Evolutionary conservation across 768 basidiomycete genomes (phyloP), one percentile per base, ranked within the genome.

Genomic region (Lyophyllum shimeji): DNA sequence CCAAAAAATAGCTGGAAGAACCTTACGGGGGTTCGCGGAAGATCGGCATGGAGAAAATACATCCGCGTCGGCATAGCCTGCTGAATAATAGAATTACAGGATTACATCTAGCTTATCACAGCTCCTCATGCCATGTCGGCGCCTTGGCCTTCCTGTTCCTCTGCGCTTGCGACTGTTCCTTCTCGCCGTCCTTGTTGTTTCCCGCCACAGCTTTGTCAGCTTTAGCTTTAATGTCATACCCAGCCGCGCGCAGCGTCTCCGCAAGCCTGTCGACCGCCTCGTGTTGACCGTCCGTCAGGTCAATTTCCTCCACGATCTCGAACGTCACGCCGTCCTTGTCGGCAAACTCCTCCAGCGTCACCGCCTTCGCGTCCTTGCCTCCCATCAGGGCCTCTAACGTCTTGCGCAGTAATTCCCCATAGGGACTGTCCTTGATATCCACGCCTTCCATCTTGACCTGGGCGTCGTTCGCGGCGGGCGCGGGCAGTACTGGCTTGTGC

Each of bases 231-330:
- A 82, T 71, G 58, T 85, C 78, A 60, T 74, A 76, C 2, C 84
- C 82, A 18, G 80, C 82, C 23, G 76, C 80, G 23, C 80, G 79
- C 42, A 89, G 66, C 37, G 77, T 74, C 13, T 82, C 77, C 39
- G 74, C 72, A 44, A 87, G 68, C 39, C 70, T 72, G 53, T 80
- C 75, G 60, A 72, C 65, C 62, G 77, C 72, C 55, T 72, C 71
- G 44, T 71, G 60, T 57, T 74, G 69, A 33, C 61, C 65, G 39
- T 60, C 72, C 44, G 76, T 76, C 53, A 72, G 51, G 5, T 73
- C 74, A 49, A 73, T 66, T 33, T 78, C 80, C 50, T 82, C 82
- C 37, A 76, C 60, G 53, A 82, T 69, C 63, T 77, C 72, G 52
- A 80, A 69, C 18, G 80, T 56, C 50, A 79, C 61, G 51, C 72